These are phyloP conservation scores for Diospyros kaki DNA, from an alignment of 148 eudicot genomes.

Conservation along the genomic window DNA sequence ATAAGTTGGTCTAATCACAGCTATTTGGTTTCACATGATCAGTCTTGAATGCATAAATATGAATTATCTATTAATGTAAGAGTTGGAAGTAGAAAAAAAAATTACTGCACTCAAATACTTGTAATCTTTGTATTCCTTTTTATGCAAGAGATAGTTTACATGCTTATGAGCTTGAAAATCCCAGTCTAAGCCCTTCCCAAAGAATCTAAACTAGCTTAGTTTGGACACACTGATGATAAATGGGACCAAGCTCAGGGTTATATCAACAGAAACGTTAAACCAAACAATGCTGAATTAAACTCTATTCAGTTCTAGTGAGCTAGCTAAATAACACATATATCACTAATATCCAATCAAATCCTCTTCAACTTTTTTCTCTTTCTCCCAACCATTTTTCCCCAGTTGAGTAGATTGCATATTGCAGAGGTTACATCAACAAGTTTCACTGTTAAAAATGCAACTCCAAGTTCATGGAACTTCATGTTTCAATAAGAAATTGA, in stretches of 20 bases:
- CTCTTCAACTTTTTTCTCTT: neutral
- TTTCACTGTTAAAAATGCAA: neutral
- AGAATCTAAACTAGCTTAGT: neutral
- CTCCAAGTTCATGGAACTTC: neutral
- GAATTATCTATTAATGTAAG: neutral
- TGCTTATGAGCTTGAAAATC: neutral
- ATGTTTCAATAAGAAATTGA: neutral
- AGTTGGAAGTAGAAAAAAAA: neutral
- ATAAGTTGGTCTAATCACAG: neutral
- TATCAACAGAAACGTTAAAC: neutral
- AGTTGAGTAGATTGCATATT: neutral
- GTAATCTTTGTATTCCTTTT: neutral
- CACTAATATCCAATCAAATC: constrained; percentile 2
- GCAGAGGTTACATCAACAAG: neutral
- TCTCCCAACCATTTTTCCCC: neutral
- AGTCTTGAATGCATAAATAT: neutral
- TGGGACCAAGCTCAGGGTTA: neutral
- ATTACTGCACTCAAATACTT: neutral
- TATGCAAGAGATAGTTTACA: neutral
- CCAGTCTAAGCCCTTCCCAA: neutral
- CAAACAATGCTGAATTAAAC: too few relatives aligned
- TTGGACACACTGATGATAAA: neutral
- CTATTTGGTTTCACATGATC: neutral
- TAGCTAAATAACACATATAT: too few relatives aligned
- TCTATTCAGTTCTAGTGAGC: too few relatives aligned